phyloP scores from a whole-genome alignment of 495 filamentous ascomycete species.

The Sordaria brevicollis region DNA sequence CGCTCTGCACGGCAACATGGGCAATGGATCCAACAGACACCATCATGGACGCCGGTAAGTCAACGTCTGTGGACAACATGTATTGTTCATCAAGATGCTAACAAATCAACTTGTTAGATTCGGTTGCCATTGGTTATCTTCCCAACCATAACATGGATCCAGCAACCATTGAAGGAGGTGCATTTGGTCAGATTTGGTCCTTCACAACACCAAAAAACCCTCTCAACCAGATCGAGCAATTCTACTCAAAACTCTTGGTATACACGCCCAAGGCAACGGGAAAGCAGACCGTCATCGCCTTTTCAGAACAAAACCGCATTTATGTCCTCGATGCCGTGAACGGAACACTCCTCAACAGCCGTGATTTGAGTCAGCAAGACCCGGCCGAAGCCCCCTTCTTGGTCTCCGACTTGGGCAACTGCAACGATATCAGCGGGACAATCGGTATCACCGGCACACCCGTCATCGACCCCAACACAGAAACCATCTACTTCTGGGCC shows the following conservation, averaged over 20 bases:
- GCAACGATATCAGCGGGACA: constrained; percentile 8
- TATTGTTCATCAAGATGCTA: not conserved
- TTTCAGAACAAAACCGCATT: constrained; percentile 20
- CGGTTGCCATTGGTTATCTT: constrained; percentile 5
- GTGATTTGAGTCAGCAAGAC: not conserved
- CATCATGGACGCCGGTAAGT: constrained; percentile 7
- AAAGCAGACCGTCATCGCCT: constrained; percentile 18
- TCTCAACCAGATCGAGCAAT: constrained; percentile 6
- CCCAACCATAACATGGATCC: constrained; percentile 10
- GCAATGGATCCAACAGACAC: constrained; percentile 7
- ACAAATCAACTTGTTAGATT: constrained; percentile 1
- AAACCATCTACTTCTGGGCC: constrained; percentile 29
- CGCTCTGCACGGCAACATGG: constrained; percentile 6
- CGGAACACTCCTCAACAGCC: constrained; percentile 12
- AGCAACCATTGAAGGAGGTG: constrained; percentile 1
- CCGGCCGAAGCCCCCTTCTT: constrained; percentile 12
- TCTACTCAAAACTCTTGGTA: constrained; percentile 19
- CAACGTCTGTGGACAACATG: not conserved
- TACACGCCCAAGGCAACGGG: constrained; percentile 16
- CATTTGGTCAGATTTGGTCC: constrained; percentile 10
- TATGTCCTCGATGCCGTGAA: constrained; percentile 22
- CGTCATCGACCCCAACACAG: constrained; percentile 24
- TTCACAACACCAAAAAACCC: constrained; percentile 3
- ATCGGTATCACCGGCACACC: constrained; percentile 31
- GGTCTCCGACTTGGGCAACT: constrained; percentile 6